These are phyloP conservation scores for Hypoxylon lienhwacheense DNA, from an alignment of 495 filamentous ascomycete species.

Conservation along the genomic window DNA sequence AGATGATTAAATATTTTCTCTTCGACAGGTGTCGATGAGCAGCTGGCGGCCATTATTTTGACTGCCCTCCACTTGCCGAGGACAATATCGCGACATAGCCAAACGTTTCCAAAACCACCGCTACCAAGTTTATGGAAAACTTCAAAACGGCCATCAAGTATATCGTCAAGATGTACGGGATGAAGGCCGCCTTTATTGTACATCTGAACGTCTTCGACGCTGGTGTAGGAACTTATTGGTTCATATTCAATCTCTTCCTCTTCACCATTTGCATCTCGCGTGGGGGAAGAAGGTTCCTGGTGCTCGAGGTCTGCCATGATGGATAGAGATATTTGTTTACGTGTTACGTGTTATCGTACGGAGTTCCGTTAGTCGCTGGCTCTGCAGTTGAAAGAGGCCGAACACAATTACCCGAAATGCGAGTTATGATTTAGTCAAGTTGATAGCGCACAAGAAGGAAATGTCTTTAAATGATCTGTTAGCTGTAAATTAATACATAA, in stretches of 20 bases:
- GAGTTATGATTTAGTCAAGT: too few species aligned
- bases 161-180: slow-evolving; percentile 52
- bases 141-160: slow-evolving; percentile 44
- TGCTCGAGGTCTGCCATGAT: too few species aligned
- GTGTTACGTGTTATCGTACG: too few species aligned
- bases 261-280: background rate
- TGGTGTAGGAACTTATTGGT: background rate
- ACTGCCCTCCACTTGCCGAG: slow-evolving; percentile 32
- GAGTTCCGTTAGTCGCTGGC: too few species aligned
- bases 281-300: background rate
- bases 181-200: slow-evolving; percentile 45
- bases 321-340: too few species aligned
- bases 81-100: slow-evolving; percentile 55
- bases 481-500: too few species aligned
- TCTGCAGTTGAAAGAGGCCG: too few species aligned
- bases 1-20: slow-evolving; percentile 10
- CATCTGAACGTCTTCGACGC: slow-evolving; percentile 27
- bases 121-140: slow-evolving; percentile 59
- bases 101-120: slow-evolving; percentile 56
- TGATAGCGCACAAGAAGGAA: too few species aligned
- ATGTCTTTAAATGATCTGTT: too few species aligned
- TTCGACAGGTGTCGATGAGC: slow-evolving; percentile 8
- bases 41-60: slow-evolving; percentile 31
- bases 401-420: too few species aligned
- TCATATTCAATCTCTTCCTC: slow-evolving; percentile 15